Conservation (phyloP, 2,329 filamentous ascomycete genomes). For the Exophiala bonariae region DNA sequence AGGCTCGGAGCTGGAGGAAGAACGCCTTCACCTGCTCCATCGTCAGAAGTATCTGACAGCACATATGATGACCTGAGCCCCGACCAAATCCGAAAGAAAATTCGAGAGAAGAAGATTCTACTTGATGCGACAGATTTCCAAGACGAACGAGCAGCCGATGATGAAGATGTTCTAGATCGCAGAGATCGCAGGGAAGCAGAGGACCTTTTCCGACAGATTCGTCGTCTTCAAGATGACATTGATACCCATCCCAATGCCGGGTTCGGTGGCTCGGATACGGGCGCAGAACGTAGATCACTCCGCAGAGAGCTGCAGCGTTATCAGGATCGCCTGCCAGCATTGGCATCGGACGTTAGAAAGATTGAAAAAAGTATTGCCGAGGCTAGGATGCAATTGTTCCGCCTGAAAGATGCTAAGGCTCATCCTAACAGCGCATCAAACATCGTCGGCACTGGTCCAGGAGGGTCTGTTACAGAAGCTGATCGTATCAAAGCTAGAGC, state of each 20-base stretch:
- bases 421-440: conserved; percentile 77
- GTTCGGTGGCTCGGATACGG: conserved; percentile 71
- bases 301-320: conserved; percentile 86
- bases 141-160: conserved; percentile 84
- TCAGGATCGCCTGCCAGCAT: conserved; percentile 84
- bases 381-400: conserved; percentile 86
- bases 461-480: conserved; percentile 85
- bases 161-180: conserved; percentile 88
- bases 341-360: conserved; percentile 87
- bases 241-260: conserved; percentile 81
- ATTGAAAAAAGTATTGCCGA: conserved; percentile 93
- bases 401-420: conserved; percentile 87
- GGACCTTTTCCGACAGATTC: conserved; percentile 87
- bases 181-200: conserved; percentile 90
- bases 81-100: conserved; percentile 88
- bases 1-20: conserved; percentile 68
- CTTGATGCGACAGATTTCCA: conserved; percentile 95
- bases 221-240: conserved; percentile 90
- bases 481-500: conserved; percentile 93
- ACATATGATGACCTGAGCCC: conserved; percentile 79
- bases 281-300: conserved; percentile 80
- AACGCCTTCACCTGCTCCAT: conserved; percentile 79
- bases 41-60: conserved; percentile 60
- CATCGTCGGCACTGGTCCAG: conserved; percentile 90
- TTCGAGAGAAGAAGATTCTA: conserved; percentile 90